phyloP scores from a whole-genome alignment of 495 filamentous ascomycete genomes.

The Annulohypoxylon bovei region DNA sequence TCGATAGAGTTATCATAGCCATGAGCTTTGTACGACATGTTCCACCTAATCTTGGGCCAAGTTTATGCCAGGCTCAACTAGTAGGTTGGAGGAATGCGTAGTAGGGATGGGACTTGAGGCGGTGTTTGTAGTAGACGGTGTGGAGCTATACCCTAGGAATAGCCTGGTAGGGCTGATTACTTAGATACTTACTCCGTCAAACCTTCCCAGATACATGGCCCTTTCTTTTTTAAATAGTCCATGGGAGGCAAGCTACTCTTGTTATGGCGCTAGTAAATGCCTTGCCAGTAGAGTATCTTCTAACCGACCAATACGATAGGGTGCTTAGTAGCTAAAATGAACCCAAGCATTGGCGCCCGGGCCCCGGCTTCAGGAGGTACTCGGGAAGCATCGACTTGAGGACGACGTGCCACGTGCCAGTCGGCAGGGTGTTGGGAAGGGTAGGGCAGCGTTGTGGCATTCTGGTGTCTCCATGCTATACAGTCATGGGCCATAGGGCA shows the following conservation, averaged over 20 bases:
- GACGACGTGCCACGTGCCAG: slow-evolving; percentile 31
- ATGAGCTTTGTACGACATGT: slow-evolving; percentile 40
- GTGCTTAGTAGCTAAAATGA: slow-evolving; percentile 11
- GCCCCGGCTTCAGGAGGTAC: slow-evolving; percentile 3
- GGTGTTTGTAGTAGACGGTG: slow-evolving; percentile 18
- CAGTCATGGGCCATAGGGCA: slow-evolving; percentile 30
- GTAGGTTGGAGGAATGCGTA: slow-evolving; percentile 17
- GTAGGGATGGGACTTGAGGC: slow-evolving; percentile 21
- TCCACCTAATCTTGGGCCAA: slow-evolving; percentile 35
- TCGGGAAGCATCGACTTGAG: slow-evolving; percentile 14
- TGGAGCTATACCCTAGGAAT: slow-evolving; percentile 17
- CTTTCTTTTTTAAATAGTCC: slow-evolving; percentile 15
- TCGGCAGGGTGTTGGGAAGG: slow-evolving; percentile 15
- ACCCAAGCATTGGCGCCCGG: slow-evolving; percentile 13
- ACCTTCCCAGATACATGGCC: slow-evolving; percentile 8
- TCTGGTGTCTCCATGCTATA: slow-evolving; percentile 20
- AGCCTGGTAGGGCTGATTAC: slow-evolving; percentile 8
- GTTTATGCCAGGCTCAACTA: slow-evolving; percentile 23
- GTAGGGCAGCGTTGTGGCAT: slow-evolving; percentile 28
- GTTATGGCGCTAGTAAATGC: slow-evolving; percentile 7
- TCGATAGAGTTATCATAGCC: slow-evolving; percentile 34
- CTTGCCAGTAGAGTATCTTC: not conserved
- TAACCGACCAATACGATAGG: slow-evolving; percentile 10
- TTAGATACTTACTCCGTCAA: slow-evolving; percentile 1
- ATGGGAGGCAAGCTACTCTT: slow-evolving; percentile 6